Conservation (phyloP, 2,329 filamentous ascomycete genomes). For the Nothopassalora personata region DNA sequence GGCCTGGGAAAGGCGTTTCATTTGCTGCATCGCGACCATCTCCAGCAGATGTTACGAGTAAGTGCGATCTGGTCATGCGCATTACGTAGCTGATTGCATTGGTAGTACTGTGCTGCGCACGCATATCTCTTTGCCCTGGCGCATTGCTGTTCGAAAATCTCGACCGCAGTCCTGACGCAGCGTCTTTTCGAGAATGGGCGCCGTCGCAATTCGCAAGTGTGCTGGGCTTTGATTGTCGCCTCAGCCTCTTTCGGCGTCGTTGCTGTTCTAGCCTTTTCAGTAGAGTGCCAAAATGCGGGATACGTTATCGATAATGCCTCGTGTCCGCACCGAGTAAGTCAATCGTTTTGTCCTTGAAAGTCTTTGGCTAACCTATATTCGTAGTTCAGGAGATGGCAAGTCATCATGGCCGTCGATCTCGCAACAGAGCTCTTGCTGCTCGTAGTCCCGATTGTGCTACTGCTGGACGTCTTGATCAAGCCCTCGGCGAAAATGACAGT, state of each 20-base stretch:
- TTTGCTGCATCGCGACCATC: not conserved
- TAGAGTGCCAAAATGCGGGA: constrained; percentile 8
- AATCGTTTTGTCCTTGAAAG: not conserved
- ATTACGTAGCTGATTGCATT: not conserved
- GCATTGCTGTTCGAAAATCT: constrained; percentile 16
- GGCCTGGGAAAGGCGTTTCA: constrained; percentile 18
- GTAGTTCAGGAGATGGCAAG: constrained; percentile 16
- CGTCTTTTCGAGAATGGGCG: constrained; percentile 18
- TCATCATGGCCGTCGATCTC: constrained; percentile 14
- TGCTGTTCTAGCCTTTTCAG: constrained; percentile 5
- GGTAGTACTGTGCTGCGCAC: constrained; percentile 12
- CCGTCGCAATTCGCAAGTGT: constrained; percentile 10
- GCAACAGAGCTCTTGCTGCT: constrained; percentile 15
- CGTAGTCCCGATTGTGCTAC: constrained; percentile 13
- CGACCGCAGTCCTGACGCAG: constrained; percentile 17
- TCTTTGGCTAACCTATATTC: not conserved
- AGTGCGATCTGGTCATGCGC: not conserved
- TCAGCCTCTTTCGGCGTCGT: constrained; percentile 11
- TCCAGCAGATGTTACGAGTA: constrained; percentile 10
- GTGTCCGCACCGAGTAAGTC: constrained; percentile 11
- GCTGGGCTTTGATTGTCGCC: constrained; percentile 8
- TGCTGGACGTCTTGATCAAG: constrained; percentile 18
- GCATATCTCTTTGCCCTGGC: constrained; percentile 15
- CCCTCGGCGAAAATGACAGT: constrained; percentile 16
- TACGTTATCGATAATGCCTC: not conserved